Percentiles rank a stretch among this genome's conserved stretches.
phyloP scores from a whole-genome alignment of 257 asterid genomes.

The Asclepias syriaca region DNA sequence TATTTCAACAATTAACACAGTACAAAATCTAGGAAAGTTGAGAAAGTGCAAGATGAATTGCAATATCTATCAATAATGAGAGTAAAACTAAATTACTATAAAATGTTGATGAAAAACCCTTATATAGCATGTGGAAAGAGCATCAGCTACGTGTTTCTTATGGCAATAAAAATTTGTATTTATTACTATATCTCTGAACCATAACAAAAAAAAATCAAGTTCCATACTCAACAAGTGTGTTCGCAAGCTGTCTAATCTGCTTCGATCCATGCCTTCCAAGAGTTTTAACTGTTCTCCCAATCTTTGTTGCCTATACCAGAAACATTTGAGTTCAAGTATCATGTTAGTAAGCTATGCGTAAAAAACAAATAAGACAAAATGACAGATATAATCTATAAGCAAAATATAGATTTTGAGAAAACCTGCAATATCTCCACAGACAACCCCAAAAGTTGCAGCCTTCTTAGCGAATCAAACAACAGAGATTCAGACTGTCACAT shows the following conservation, averaged over 20 bases:
- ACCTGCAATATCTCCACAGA: slow-evolving; percentile 83
- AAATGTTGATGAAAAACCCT: neutral
- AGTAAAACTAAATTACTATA: neutral
- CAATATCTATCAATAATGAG: neutral
- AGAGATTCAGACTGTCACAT: slow-evolving; percentile 45
- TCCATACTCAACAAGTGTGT: slow-evolving; percentile 51
- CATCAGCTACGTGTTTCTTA: neutral
- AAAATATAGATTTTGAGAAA: slow-evolving; percentile 12
- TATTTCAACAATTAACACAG: neutral
- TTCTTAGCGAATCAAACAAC: slow-evolving; percentile 62
- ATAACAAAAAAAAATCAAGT: slow-evolving; percentile 9
- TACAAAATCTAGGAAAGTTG: neutral
- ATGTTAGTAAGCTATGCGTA: slow-evolving; percentile 1
- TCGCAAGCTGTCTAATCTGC: slow-evolving; percentile 48
- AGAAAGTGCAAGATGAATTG: neutral
- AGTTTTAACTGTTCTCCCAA: slow-evolving; percentile 58
- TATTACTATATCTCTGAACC: neutral
- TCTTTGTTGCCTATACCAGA: slow-evolving; percentile 48
- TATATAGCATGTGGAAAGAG: neutral
- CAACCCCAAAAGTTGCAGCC: slow-evolving; percentile 72
- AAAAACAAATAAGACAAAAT: slow-evolving; percentile 1
- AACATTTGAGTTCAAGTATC: slow-evolving; percentile 13
- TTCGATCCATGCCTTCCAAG: slow-evolving; percentile 46
- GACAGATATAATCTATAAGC: slow-evolving; percentile 6
- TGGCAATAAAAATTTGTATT: neutral